Base-by-base conservation (phyloP, 306 rosid genomes). In the Prunus armeniaca region DNA sequence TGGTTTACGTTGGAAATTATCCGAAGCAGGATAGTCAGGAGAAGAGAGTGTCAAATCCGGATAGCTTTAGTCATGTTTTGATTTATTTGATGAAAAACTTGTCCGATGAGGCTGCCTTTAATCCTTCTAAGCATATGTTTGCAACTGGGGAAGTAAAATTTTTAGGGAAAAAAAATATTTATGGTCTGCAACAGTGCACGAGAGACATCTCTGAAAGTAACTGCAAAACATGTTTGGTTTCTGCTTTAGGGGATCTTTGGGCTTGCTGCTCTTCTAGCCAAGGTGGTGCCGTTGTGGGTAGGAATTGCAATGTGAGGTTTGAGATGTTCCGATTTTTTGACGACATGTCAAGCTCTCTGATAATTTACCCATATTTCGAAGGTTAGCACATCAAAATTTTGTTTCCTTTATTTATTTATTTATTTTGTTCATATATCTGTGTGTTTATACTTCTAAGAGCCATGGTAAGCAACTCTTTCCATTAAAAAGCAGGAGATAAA, bases 171-270 rank as follows among this genome's bases (percentile, higher is more conserved):
- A 46, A 13, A 30, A 82, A 49, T 27, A 74, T 88, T 27, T 91
- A 88, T 82, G 96, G 96, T 6, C 81, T 91, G 0, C 88, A 82
- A 18, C 93, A 88, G 69, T 88, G 93, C 62, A 88, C 87, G 0
- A 80, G 82, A 82, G 93, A 88, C 74, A 76, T 88, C 2, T 22
- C 84, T 12, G 2, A 2, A 57, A 10, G 12, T 11, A 47, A 24
- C 0, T 90, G 91, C 17, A 4, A 14, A 7, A 28, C 1, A n/a
- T 90, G 96, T 78, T 75, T 90, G 82, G 18, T 14, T 50, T 77
- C 67, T 27, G 93, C 93, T 11, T 14, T 75, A 0, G 70, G 46
- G 20, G 88, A 87, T 28, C 86, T 88, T 43, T n/a, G 15, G 3
- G 12, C 32, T 71, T 81, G 88, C 57, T 88, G 87, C 78, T 77